Conservation (phyloP, 495 filamentous ascomycete species). For the Aspergillus heteromorphus region DNA sequence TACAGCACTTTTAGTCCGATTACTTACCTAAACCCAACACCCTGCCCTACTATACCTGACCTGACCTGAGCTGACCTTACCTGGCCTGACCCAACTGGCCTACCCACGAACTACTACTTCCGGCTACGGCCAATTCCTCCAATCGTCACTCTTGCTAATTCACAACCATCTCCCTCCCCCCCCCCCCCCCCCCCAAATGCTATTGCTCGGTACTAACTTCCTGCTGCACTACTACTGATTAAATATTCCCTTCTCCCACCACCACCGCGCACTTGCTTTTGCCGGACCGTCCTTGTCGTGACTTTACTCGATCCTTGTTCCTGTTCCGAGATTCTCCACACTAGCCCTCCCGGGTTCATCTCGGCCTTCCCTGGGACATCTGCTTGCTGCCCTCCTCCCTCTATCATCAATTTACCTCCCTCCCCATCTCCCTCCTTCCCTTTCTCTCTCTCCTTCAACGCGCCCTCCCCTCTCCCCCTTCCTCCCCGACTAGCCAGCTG, state of each 20-base stretch:
- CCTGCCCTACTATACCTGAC: conserved; percentile 4
- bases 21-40: conserved; percentile 2
- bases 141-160: conserved; percentile 6
- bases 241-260: not conserved
- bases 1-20: not conserved
- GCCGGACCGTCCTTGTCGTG: conserved; percentile 3
- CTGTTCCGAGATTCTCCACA: conserved; percentile 23
- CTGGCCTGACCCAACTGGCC: conserved; percentile 4
- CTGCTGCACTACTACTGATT: not conserved
- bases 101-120: conserved; percentile 8
- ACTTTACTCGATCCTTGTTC: conserved; percentile 9
- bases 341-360: conserved; percentile 23
- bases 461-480: conserved; percentile 5
- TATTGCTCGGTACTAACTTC: not conserved
- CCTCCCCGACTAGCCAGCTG: not conserved
- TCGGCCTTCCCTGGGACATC: conserved; percentile 25
- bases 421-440: conserved; percentile 17
- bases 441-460: conserved; percentile 11
- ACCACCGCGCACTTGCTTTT: not conserved
- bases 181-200: too few species aligned
- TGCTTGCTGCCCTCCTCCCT: conserved; percentile 22
- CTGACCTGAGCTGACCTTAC: conserved; percentile 8
- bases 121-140: conserved; percentile 4
- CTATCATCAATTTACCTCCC: conserved; percentile 20
- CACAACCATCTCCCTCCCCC: too few species aligned